A percentile compares a stretch with the other conserved stretches of the same genome.
Conservation (phyloP, 257 asterid species). For the Euphrasia confusa region DNA sequence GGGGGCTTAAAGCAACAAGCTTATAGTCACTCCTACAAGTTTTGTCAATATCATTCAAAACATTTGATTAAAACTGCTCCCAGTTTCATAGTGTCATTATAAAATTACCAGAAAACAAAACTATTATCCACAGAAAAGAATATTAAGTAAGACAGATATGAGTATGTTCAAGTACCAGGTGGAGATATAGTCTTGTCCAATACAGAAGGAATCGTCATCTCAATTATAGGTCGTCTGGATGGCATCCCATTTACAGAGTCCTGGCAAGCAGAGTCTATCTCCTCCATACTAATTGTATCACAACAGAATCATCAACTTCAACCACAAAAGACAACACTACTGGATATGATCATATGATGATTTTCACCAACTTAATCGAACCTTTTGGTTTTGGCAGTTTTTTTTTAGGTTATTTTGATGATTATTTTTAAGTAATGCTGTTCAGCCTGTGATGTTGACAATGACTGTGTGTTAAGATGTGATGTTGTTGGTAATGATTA, state of each 20-base stretch:
- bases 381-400: neutral
- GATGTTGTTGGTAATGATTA: neutral
- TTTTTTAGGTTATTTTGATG: neutral
- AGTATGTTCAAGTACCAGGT: slow-evolving; percentile 43
- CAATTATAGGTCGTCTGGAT: slow-evolving; percentile 80
- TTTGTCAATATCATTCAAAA: neutral
- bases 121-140: slow-evolving; percentile 5
- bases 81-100: neutral
- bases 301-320: slow-evolving; percentile 11
- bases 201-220: slow-evolving; percentile 96
- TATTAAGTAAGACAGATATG: slow-evolving; percentile 8
- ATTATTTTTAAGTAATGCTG: too few species aligned
- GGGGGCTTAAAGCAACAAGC: too few species aligned
- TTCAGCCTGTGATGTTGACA: too few species aligned
- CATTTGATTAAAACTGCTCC: neutral
- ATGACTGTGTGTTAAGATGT: neutral
- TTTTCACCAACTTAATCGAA: neutral
- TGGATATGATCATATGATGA: neutral
- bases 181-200: slow-evolving; percentile 89
- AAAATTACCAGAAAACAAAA: neutral
- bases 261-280: slow-evolving; percentile 70
- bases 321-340: slow-evolving; percentile 18
- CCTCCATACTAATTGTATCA: slow-evolving; percentile 62
- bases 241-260: slow-evolving; percentile 76
- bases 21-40: too few species aligned